Evolutionary conservation across 1,284 basidiomycete genomes (phyloP).

Genomic region (Kalmanozyma brasiliensis): DNA sequence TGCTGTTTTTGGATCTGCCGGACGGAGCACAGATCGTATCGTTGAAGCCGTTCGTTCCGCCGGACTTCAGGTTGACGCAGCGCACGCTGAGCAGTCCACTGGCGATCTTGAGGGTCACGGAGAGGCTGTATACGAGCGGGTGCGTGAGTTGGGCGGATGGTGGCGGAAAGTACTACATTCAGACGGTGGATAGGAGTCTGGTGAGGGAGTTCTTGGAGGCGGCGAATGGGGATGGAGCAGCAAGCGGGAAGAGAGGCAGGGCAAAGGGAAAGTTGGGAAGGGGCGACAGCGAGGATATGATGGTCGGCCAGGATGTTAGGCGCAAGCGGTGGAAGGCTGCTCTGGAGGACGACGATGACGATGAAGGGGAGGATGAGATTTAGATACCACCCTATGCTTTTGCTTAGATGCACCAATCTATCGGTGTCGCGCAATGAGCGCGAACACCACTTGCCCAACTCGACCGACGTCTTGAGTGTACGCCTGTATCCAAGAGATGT

Average conservation of each 20-base stretch:
- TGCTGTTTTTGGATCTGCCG: slow-evolving; percentile 73
- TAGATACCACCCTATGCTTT: not conserved
- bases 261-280: not conserved
- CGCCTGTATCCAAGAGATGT: no score
- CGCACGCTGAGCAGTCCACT: slow-evolving; percentile 60
- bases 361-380: slow-evolving; percentile 13
- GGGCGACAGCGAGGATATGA: slow-evolving; percentile 10
- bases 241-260: not conserved
- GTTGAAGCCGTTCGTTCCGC: slow-evolving; percentile 72
- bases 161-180: slow-evolving; percentile 65
- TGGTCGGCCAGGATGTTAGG: slow-evolving; percentile 37
- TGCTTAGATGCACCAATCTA: no score
- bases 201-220: slow-evolving; percentile 38
- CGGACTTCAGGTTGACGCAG: slow-evolving; percentile 71
- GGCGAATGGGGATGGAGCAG: not conserved
- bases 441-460: not conserved
- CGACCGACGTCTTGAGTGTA: no score
- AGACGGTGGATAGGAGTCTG: slow-evolving; percentile 51
- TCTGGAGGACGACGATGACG: slow-evolving; percentile 25
- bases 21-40: slow-evolving; percentile 72
- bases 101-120: slow-evolving; percentile 62
- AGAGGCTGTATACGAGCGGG: slow-evolving; percentile 53
- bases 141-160: slow-evolving; percentile 66
- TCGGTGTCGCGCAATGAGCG: no score
- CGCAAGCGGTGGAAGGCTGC: slow-evolving; percentile 39